These are phyloP conservation scores for Pilatotrama ljubarskyi DNA, from an alignment of 768 basidiomycete genomes.

Conservation along the genomic window DNA sequence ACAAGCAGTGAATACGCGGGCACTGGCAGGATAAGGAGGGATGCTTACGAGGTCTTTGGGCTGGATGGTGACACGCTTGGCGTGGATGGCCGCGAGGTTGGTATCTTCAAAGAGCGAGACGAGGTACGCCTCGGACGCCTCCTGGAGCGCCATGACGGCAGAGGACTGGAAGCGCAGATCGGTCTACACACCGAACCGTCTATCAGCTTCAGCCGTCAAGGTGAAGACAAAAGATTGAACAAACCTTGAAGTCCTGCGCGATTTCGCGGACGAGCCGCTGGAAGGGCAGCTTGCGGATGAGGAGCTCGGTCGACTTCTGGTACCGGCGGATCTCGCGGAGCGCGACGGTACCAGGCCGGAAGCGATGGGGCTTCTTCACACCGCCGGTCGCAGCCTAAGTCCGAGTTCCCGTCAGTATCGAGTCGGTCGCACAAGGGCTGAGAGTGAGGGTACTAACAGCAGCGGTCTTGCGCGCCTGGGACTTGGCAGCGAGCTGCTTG, in stretches of 20 bases:
- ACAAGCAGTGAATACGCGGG: not conserved
- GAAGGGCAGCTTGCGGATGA: conserved; percentile 58
- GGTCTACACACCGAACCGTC: not conserved
- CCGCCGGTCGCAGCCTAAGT: conserved; percentile 50
- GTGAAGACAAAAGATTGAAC: not conserved
- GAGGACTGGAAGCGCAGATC: conserved; percentile 63
- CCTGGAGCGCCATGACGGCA: conserved; percentile 62
- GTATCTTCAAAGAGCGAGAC: conserved; percentile 47
- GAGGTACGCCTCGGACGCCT: conserved; percentile 52
- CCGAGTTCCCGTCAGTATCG: not conserved
- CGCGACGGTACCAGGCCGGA: conserved; percentile 41
- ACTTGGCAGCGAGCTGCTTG: conserved; percentile 72
- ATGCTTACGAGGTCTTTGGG: conserved; percentile 48
- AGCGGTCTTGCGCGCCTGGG: conserved; percentile 59
- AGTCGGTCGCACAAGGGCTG: not conserved
- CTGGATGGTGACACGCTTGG: conserved; percentile 54
- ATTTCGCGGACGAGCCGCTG: conserved; percentile 66
- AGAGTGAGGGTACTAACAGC: conserved; percentile 29
- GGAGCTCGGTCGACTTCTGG: conserved; percentile 42
- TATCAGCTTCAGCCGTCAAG: not conserved
- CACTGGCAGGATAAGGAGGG: not conserved
- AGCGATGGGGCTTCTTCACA: conserved; percentile 59
- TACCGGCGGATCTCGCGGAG: conserved; percentile 42
- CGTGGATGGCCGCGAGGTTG: conserved; percentile 54
- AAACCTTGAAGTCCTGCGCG: conserved; percentile 64